Evolutionary conservation across 116 monocot genomes (phyloP), one percentile per base, ranked within the genome.

Genomic region (Trichopus zeylanicus): DNA sequence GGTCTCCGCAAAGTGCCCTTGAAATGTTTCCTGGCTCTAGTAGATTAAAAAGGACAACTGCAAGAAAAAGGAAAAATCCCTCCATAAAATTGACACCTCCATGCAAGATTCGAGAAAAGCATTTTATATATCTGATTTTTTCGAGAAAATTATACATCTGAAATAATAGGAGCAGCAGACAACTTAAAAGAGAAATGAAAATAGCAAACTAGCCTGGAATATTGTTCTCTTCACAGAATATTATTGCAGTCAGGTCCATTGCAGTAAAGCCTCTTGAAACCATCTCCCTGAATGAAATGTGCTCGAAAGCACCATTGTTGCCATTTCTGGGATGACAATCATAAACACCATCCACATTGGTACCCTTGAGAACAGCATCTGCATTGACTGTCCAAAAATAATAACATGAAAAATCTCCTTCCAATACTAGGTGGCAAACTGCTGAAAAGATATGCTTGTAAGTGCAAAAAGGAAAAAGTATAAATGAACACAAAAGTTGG

Each of bases 31-130:
- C 83, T 38, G 92, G 73, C 58, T 92, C 92, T 25, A 88, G 59
- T 26, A 99, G 51, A 66, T 99, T 89, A 73, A 99, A 99, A 39
- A 99, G 60, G 31, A 99, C 83, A 64, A 99, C 99, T 99, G 84
- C 76, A 69, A 29, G 48, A 30, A 10, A 63, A 19, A 11, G 23
- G 4, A 29, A 33, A 20, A 64, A 24, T 15, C n/a, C n/a, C n/a
- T n/a, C n/a, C n/a, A n/a, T n/a, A n/a, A n/a, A n/a, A n/a, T n/a
- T n/a, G n/a, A n/a, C n/a, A n/a, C n/a, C n/a, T n/a, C n/a, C n/a
- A 31, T 6, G 31, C 7, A 31, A 57, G 12, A 32, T 19, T 57
- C 31, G n/a, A 19, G 52, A 24, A 13, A 46, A 62, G 31, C 56
- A 60, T 20, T 32, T 51, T 53, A 52, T n/a, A 19, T 3, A 46